Conservation (phyloP, 1,284 basidiomycete species). For the Boletus semigastroideus region DNA sequence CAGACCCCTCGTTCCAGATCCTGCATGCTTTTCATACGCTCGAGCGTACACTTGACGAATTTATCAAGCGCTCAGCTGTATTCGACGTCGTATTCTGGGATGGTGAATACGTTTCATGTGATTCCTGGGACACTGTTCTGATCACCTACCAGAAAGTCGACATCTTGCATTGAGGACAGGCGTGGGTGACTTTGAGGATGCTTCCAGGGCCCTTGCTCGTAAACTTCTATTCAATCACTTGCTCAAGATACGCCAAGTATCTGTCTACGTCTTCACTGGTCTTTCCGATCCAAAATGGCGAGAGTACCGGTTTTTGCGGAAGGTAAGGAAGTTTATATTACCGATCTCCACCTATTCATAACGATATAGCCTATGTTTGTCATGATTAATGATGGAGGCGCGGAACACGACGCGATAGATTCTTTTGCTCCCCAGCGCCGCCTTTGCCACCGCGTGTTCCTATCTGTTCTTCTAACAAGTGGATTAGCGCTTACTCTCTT, state of each 20-base stretch:
- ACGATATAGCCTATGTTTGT: slow-evolving; percentile 62
- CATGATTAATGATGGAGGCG: slow-evolving; percentile 54
- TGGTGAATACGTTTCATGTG: slow-evolving; percentile 37
- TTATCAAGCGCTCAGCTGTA: slow-evolving; percentile 48
- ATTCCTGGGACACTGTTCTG: neutral
- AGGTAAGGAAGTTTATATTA: slow-evolving; percentile 32
- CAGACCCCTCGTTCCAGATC: slow-evolving; percentile 60
- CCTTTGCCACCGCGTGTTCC: slow-evolving; percentile 48
- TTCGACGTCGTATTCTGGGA: slow-evolving; percentile 68
- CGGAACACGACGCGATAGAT: slow-evolving; percentile 16
- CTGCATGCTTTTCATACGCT: slow-evolving; percentile 57
- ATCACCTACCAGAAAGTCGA: slow-evolving; percentile 37
- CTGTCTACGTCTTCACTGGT: slow-evolving; percentile 45
- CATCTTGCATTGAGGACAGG: slow-evolving; percentile 44
- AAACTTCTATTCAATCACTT: slow-evolving; percentile 52
- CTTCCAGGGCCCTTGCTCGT: slow-evolving; percentile 54
- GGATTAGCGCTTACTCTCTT: slow-evolving; percentile 54
- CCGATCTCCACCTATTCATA: slow-evolving; percentile 1
- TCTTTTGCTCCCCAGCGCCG: slow-evolving; percentile 32
- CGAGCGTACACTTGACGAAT: slow-evolving; percentile 50
- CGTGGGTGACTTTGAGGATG: slow-evolving; percentile 33
- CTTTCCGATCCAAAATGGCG: slow-evolving; percentile 50
- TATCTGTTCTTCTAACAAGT: slow-evolving; percentile 46
- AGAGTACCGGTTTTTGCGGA: slow-evolving; percentile 41
- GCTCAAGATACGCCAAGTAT: slow-evolving; percentile 35